Percentiles rank a stretch among this genome's conserved stretches.
phyloP scores from a whole-genome alignment of 2,329 filamentous ascomycete species.

The Thelonectria discophora region DNA sequence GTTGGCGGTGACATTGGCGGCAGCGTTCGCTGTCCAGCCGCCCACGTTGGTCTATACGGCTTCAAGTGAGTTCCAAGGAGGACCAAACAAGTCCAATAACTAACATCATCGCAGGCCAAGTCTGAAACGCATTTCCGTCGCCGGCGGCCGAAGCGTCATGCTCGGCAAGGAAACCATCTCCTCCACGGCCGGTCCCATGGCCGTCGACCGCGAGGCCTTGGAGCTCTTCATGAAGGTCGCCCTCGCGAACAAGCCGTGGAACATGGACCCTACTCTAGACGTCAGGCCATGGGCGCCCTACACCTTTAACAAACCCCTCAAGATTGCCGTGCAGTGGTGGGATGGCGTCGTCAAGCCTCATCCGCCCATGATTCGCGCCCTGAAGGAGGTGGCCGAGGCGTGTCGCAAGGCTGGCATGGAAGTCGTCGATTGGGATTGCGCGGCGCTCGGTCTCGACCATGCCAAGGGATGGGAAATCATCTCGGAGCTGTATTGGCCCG shows the following conservation, averaged over 20 bases:
- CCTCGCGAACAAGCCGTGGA: slow-evolving; percentile 46
- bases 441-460: slow-evolving; percentile 65
- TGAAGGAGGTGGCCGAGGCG: slow-evolving; percentile 62
- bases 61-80: slow-evolving; percentile 41
- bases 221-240: slow-evolving; percentile 49
- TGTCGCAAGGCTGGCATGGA: slow-evolving; percentile 61
- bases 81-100: not conserved
- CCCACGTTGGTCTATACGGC: slow-evolving; percentile 48
- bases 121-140: slow-evolving; percentile 42
- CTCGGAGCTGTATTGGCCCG: slow-evolving; percentile 62
- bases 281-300: slow-evolving; percentile 48
- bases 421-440: slow-evolving; percentile 61
- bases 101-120: slow-evolving; percentile 40
- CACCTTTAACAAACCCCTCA: slow-evolving; percentile 55
- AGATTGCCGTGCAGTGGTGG: slow-evolving; percentile 67
- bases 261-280: slow-evolving; percentile 45
- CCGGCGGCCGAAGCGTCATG: slow-evolving; percentile 42
- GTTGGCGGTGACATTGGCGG: slow-evolving; percentile 55
- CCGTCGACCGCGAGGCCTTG: slow-evolving; percentile 46
- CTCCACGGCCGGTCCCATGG: slow-evolving; percentile 47
- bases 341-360: slow-evolving; percentile 69
- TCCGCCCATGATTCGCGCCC: slow-evolving; percentile 65
- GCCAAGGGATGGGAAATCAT: slow-evolving; percentile 57
- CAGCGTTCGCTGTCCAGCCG: slow-evolving; percentile 50
- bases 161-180: slow-evolving; percentile 49